A percentile compares a stretch with the other conserved stretches of the same genome.
These are phyloP conservation scores for Silene conica DNA, from an alignment of 148 eudicot species.

Conservation along the genomic window DNA sequence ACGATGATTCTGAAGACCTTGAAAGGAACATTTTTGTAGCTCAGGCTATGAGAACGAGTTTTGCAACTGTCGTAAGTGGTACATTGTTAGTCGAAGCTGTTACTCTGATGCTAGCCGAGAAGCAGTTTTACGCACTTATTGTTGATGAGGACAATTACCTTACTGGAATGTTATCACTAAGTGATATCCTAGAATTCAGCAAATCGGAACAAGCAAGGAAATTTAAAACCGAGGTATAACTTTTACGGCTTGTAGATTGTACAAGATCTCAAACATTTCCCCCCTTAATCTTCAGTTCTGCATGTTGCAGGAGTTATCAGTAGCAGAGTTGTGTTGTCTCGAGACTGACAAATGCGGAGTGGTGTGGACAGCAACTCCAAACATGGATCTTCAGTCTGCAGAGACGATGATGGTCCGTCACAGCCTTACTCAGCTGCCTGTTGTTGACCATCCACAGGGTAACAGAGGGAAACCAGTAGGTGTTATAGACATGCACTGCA, in stretches of 20 bases:
- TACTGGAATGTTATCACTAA: slow-evolving; percentile 52
- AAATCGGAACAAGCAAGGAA: slow-evolving; percentile 35
- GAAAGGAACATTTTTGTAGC: slow-evolving; percentile 59
- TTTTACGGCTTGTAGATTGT: background rate
- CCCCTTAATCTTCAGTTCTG: background rate
- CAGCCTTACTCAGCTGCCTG: slow-evolving; percentile 58
- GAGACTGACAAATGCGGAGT: slow-evolving; percentile 31
- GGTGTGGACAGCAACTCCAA: slow-evolving; percentile 52
- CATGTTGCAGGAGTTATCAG: slow-evolving; percentile 54
- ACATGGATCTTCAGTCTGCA: slow-evolving; percentile 60
- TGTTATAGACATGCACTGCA: slow-evolving; percentile 74
- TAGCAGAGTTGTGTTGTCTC: slow-evolving; percentile 46
- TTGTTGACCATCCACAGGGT: slow-evolving; percentile 44
- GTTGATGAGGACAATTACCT: slow-evolving; percentile 47
- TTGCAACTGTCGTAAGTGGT: slow-evolving; percentile 45
- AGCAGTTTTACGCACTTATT: slow-evolving; percentile 67
- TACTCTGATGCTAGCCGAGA: slow-evolving; percentile 68
- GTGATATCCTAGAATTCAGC: slow-evolving; percentile 57
- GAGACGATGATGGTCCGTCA: slow-evolving; percentile 48
- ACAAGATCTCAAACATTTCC: background rate
- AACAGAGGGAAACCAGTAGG: slow-evolving; percentile 56
- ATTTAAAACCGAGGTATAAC: slow-evolving; percentile 50
- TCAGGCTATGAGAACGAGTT: slow-evolving; percentile 83
- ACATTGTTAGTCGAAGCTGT: slow-evolving; percentile 56
- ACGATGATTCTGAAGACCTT: slow-evolving; percentile 43